These are phyloP conservation scores for Alternaria longipes DNA, from an alignment of 2,329 filamentous ascomycete genomes.

Conservation along the genomic window DNA sequence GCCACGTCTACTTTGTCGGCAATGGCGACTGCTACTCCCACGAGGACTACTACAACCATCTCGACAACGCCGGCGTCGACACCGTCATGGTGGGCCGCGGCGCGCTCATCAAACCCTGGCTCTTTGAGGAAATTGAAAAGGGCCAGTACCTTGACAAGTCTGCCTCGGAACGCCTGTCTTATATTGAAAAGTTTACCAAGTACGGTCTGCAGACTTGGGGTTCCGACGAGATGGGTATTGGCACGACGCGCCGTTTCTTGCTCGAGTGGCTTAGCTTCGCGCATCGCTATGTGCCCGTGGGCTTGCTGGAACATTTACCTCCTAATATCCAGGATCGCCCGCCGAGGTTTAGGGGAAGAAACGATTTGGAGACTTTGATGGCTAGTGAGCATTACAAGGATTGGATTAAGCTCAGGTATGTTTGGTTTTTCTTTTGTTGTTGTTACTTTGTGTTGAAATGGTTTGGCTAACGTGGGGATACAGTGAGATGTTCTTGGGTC, in stretches of 20 bases:
- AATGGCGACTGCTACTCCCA: slow-evolving; percentile 98
- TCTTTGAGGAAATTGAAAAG: slow-evolving; percentile 94
- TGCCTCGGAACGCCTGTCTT: slow-evolving; percentile 81
- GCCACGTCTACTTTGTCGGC: slow-evolving; percentile 87
- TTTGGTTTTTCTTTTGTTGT: background rate
- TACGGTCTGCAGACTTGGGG: slow-evolving; percentile 96
- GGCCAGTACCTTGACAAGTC: slow-evolving; percentile 97
- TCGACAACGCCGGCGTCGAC: slow-evolving; percentile 82
- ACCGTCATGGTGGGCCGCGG: slow-evolving; percentile 97
- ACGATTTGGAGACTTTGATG: slow-evolving; percentile 93
- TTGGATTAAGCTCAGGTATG: slow-evolving; percentile 97
- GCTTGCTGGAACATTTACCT: slow-evolving; percentile 86
- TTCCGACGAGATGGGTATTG: slow-evolving; percentile 91
- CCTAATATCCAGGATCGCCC: slow-evolving; percentile 89
- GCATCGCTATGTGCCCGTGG: slow-evolving; percentile 89
- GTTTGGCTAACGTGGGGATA: slow-evolving; percentile 21
- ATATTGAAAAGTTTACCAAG: slow-evolving; percentile 87
- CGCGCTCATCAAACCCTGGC: slow-evolving; percentile 95
- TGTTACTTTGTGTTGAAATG: background rate
- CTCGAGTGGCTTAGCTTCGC: slow-evolving; percentile 96
- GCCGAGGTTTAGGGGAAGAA: slow-evolving; percentile 81
- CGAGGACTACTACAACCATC: slow-evolving; percentile 80
- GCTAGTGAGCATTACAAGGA: slow-evolving; percentile 92
- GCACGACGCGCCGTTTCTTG: slow-evolving; percentile 88
- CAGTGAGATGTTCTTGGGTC: slow-evolving; percentile 97